A percentile compares a stretch with the other conserved stretches of the same genome.
Evolutionary conservation across 192 early-diverging fungal genomes (phyloP).

Genomic region (Entomortierella parvispora): DNA sequence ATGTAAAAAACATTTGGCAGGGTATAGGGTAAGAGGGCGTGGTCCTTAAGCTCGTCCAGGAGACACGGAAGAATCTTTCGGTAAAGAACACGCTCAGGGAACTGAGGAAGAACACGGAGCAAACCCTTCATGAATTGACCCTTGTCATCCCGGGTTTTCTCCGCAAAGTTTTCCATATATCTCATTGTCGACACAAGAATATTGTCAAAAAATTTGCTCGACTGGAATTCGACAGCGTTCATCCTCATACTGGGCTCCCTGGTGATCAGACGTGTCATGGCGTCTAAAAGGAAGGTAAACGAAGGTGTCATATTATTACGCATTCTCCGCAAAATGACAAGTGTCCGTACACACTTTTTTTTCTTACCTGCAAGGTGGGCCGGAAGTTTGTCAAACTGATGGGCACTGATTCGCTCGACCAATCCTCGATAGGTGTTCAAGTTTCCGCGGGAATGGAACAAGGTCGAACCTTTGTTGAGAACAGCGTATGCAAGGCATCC

Average conservation of each 20-base stretch:
- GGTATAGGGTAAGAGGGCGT: constrained; percentile 72
- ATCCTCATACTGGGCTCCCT: constrained; percentile 65
- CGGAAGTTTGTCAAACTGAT: constrained; percentile 59
- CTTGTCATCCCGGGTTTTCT: constrained; percentile 82
- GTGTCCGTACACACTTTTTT: too few species aligned
- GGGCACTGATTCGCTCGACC: constrained; percentile 55
- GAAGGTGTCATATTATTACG: too few species aligned
- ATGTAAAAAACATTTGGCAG: constrained; percentile 84
- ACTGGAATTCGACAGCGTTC: constrained; percentile 71
- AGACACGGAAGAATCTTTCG: constrained; percentile 80
- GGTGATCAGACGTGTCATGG: constrained; percentile 64
- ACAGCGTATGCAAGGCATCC: constrained; percentile 81
- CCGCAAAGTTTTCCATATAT: constrained; percentile 82
- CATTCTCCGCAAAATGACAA: background rate
- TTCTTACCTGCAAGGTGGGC: constrained; percentile 60
- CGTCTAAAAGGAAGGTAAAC: constrained; percentile 21
- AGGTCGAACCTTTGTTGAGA: constrained; percentile 72
- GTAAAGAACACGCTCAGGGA: constrained; percentile 73
- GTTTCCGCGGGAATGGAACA: constrained; percentile 72
- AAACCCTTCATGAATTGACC: constrained; percentile 83
- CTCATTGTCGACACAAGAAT: constrained; percentile 80
- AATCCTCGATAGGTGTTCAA: constrained; percentile 70
- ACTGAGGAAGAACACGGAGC: constrained; percentile 73
- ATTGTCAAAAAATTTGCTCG: constrained; percentile 80
- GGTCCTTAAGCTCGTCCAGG: constrained; percentile 80